Percentiles rank a stretch among this genome's conserved stretches.
Evolutionary conservation across 495 filamentous ascomycete species (phyloP).

Genomic region (Penicillium cinerascens): DNA sequence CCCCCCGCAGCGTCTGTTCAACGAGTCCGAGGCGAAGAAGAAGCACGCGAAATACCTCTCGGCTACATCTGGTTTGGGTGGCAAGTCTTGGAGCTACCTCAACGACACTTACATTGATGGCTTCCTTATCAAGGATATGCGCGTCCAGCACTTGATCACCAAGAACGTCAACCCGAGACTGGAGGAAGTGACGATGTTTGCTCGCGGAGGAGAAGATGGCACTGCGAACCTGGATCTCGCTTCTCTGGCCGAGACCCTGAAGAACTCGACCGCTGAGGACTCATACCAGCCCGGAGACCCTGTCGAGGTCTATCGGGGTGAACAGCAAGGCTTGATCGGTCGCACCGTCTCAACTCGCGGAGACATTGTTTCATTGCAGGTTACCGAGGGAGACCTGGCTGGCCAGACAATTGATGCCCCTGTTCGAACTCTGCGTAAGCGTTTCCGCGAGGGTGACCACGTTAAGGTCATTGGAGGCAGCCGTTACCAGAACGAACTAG

Average conservation of each 20-base stretch:
- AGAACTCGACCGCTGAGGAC: constrained; percentile 68
- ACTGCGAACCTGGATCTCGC: constrained; percentile 90
- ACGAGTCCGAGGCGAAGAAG: constrained; percentile 88
- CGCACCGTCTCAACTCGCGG: constrained; percentile 81
- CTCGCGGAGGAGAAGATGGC: constrained; percentile 83
- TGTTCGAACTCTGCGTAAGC: constrained; percentile 86
- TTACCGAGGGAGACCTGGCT: constrained; percentile 76
- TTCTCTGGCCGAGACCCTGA: constrained; percentile 81
- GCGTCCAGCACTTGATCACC: constrained; percentile 75
- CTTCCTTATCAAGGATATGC: constrained; percentile 91
- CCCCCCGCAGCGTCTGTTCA: constrained; percentile 92
- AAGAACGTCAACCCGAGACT: constrained; percentile 89
- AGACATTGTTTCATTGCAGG: constrained; percentile 85
- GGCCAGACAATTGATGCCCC: constrained; percentile 91
- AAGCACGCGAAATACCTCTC: constrained; percentile 70
- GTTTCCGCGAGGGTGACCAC: constrained; percentile 91
- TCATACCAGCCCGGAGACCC: constrained; percentile 88
- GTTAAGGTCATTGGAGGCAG: constrained; percentile 98
- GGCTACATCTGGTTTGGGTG: constrained; percentile 49
- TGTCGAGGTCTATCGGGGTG: constrained; percentile 93
- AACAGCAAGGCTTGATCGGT: constrained; percentile 87
- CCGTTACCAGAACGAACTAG: constrained; percentile 87
- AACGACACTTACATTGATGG: constrained; percentile 89
- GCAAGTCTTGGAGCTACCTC: constrained; percentile 77
- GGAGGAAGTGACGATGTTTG: constrained; percentile 92